Evolutionary conservation across 768 basidiomycete genomes (phyloP).

Genomic region (Leccinum sublutescens): DNA sequence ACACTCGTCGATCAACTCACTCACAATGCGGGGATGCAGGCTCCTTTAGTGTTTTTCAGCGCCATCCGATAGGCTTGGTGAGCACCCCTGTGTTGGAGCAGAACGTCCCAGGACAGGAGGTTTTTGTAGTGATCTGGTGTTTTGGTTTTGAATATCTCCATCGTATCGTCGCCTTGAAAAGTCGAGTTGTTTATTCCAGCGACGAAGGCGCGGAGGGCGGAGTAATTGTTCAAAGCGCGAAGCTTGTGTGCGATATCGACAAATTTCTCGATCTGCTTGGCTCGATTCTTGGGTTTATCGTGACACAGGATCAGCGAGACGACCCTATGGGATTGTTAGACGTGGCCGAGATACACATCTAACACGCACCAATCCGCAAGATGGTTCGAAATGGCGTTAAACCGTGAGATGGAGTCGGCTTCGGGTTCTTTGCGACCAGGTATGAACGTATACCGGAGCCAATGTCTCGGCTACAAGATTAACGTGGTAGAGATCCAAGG

Average conservation of each 20-base stretch:
- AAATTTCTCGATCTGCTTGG: conserved; percentile 84
- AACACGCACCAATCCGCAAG: conserved; percentile 72
- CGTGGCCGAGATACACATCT: neutral
- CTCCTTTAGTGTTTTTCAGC: conserved; percentile 77
- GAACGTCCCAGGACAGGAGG: conserved; percentile 78
- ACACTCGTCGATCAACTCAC: conserved; percentile 24
- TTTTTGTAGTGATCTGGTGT: conserved; percentile 72
- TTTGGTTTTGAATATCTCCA: conserved; percentile 67
- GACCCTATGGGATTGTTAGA: conserved; percentile 56
- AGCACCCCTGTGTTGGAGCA: conserved; percentile 77
- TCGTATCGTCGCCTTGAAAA: conserved; percentile 72
- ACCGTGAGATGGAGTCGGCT: conserved; percentile 67
- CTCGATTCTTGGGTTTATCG: conserved; percentile 71
- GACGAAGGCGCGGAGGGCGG: conserved; percentile 88
- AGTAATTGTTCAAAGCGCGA: conserved; percentile 87
- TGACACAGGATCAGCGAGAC: conserved; percentile 88
- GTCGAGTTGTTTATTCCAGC: conserved; percentile 88
- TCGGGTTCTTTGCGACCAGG: conserved; percentile 64
- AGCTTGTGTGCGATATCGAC: conserved; percentile 80
- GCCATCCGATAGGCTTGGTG: conserved; percentile 93
- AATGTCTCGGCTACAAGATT: conserved; percentile 71
- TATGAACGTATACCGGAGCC: conserved; percentile 76
- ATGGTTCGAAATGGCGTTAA: conserved; percentile 78
- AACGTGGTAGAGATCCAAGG: neutral
- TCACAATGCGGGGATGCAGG: conserved; percentile 85